Evolutionary conservation across 1,139 yeast species (phyloP), one percentile per base, ranked within the genome.

Genomic region (Taiozyma sp.): DNA sequence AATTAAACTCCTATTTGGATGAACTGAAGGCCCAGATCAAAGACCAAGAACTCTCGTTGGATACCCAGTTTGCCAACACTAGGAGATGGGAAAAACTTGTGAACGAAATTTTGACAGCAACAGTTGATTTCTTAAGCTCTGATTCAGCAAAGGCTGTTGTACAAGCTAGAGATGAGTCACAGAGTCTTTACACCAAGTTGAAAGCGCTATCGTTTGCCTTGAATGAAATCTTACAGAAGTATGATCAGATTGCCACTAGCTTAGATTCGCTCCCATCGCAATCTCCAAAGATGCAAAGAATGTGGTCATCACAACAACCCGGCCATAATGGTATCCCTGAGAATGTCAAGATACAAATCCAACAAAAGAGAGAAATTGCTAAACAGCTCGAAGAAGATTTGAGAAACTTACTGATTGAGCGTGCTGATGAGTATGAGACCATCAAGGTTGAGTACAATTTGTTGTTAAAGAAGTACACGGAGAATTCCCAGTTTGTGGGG

Each of bases 121-220:
- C 70, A 12, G 47, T 60, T 24, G 57, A 55, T 2, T 56, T 54
- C 36, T 43, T 60, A 16, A 56, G 62, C 3, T 62, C 56, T 9
- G 68, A 65, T 12, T 70, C 70, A 42, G 58, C 60, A 4, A 58
- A 57, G 12, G 65, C 64, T 4, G 51, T 69, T 2, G 47, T 55
- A 16, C 65, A 63, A 34, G 68, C 73, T 0, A 61, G 61, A 42
- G 58, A 60, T 38, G 56, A 63, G 2, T 57, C 70, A 1, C 60
- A 55, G 14, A 68, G 66, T n/a, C 50, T 68, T 1, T 66, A 67
- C 50, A 65, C 68, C 1, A 70, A 69, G 53, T 54, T 70, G 46
- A 63, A 64, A 46, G 66, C 69, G 4, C 53, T 68, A 10, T 56
- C 58, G 4, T 52, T 63, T 4, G 60, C 67, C 4, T 44, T 66